phyloP scores from a whole-genome alignment of 202 grass and related monocot genomes.

The Setaria viridis region DNA sequence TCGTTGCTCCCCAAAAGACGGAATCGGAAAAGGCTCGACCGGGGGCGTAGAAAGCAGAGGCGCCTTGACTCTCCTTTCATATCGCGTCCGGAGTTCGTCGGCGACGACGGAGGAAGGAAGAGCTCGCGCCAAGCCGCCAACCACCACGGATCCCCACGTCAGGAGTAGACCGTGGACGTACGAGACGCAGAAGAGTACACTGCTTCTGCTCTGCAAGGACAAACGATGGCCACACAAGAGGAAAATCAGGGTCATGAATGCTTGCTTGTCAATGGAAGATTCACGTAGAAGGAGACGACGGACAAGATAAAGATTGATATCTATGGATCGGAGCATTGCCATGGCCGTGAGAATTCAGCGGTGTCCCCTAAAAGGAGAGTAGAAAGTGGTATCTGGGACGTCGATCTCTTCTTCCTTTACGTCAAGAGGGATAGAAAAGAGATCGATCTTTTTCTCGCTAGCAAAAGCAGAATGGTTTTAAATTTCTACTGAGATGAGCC shows the following conservation, averaged over 20 bases:
- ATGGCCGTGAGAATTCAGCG: slow-evolving; percentile 20
- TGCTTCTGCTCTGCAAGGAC: neutral
- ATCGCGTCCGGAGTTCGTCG: slow-evolving; percentile 11
- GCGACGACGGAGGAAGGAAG: neutral
- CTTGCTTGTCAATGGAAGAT: slow-evolving; percentile 33
- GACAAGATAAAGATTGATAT: neutral
- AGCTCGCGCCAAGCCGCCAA: slow-evolving; percentile 48
- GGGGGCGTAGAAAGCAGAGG: slow-evolving; percentile 18
- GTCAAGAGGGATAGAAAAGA: neutral
- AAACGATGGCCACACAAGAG: neutral
- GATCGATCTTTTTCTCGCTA: neutral
- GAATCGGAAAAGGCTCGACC: slow-evolving; percentile 18
- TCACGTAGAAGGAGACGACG: neutral
- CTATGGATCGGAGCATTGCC: neutral
- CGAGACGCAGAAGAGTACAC: neutral
- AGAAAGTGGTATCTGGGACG: neutral
- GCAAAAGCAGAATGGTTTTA: neutral
- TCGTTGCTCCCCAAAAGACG: slow-evolving; percentile 45
- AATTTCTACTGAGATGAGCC: slow-evolving; percentile 9
- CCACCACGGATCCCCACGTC: slow-evolving; percentile 37
- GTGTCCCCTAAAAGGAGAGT: slow-evolving; percentile 48
- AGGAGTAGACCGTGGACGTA: slow-evolving; percentile 29
- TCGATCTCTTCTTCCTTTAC: neutral
- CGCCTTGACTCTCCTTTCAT: slow-evolving; percentile 39
- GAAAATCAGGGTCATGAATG: neutral